These are phyloP conservation scores for Saturnispora dispora DNA, from an alignment of 805 yeast species.

Conservation along the genomic window DNA sequence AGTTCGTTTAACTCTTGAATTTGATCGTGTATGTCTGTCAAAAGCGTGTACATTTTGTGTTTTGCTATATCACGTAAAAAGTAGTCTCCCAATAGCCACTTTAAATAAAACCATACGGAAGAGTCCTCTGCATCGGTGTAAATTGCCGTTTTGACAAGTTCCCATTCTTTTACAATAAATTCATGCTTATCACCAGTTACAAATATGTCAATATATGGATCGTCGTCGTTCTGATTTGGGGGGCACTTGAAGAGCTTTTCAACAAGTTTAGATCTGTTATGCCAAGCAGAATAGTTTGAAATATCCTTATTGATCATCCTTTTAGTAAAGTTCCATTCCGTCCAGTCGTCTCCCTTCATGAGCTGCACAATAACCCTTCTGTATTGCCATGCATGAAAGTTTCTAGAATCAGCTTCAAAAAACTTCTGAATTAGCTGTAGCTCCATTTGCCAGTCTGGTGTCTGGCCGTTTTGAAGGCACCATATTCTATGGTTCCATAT, in stretches of 20 bases:
- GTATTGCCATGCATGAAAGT: constrained; percentile 95
- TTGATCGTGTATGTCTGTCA: constrained; percentile 37
- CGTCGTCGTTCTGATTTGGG: constrained; percentile 10
- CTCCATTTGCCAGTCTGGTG: constrained; percentile 62
- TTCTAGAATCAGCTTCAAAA: constrained; percentile 66
- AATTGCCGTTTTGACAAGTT: constrained; percentile 69
- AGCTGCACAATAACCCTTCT: constrained; percentile 57
- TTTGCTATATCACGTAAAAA: constrained; percentile 28
- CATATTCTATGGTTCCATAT: constrained; percentile 91
- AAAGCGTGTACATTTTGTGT: constrained; percentile 29
- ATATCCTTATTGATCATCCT: constrained; percentile 71
- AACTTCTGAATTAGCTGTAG: constrained; percentile 59
- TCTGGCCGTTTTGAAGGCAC: constrained; percentile 47
- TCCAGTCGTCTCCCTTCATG: constrained; percentile 21
- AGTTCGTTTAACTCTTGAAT: constrained; percentile 58
- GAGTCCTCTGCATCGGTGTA: constrained; percentile 93
- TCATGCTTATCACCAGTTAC: constrained; percentile 14
- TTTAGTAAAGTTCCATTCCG: constrained; percentile 73
- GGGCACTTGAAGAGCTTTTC: constrained; percentile 36
- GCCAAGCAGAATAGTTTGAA: constrained; percentile 95
- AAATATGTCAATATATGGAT: constrained; percentile 11
- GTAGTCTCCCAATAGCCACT: constrained; percentile 58
- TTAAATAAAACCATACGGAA: constrained; percentile 81
- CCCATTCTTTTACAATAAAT: constrained; percentile 49
- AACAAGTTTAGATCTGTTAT: constrained; percentile 68